A percentile compares a stretch with the other conserved stretches of the same genome.
Evolutionary conservation across 139 green algal genomes (phyloP).

Genomic region (Spirogloea muscicola): DNA sequence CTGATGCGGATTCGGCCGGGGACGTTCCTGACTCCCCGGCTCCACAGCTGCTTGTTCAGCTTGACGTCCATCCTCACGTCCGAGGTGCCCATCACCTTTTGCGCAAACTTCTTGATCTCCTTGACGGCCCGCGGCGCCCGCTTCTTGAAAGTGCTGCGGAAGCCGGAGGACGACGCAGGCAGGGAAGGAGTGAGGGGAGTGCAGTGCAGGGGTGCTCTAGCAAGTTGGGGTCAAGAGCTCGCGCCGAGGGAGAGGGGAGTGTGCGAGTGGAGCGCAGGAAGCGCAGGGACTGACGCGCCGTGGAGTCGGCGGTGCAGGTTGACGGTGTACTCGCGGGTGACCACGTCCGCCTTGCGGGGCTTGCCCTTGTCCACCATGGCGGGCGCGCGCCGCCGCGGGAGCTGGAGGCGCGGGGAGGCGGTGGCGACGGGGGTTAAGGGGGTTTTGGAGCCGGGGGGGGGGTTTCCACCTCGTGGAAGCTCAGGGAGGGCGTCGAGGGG

Average conservation of each 20-base stretch:
- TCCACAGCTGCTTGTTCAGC: conserved; percentile 99
- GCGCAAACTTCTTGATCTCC: conserved; percentile 94
- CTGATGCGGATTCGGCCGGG: conserved; percentile 83
- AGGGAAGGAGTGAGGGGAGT: too few relatives aligned
- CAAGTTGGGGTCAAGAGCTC: neutral
- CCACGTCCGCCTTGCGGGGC: conserved; percentile 38
- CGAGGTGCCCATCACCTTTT: conserved; percentile 90
- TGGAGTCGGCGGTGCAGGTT: conserved; percentile 94
- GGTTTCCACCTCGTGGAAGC: too few relatives aligned
- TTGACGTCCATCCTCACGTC: conserved; percentile 97
- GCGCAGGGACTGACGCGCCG: conserved; percentile 41
- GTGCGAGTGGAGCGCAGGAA: conserved; percentile 3
- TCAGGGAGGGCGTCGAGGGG: too few relatives aligned
- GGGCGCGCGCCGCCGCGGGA: too few relatives aligned
- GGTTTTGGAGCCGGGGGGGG: too few relatives aligned
- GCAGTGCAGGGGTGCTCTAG: too few relatives aligned
- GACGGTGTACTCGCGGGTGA: conserved; percentile 95
- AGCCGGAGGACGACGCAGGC: too few relatives aligned
- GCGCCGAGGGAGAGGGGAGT: conserved; percentile 1
- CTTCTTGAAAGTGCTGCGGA: conserved; percentile 92
- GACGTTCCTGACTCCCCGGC: conserved; percentile 84
- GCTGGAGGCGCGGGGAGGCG: too few relatives aligned
- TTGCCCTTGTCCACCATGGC: conserved; percentile 53
- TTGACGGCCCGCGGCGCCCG: conserved; percentile 86
- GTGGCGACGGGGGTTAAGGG: too few relatives aligned